Conservation (phyloP, 768 basidiomycete species). For the Kwoniella newhampshirensis region DNA sequence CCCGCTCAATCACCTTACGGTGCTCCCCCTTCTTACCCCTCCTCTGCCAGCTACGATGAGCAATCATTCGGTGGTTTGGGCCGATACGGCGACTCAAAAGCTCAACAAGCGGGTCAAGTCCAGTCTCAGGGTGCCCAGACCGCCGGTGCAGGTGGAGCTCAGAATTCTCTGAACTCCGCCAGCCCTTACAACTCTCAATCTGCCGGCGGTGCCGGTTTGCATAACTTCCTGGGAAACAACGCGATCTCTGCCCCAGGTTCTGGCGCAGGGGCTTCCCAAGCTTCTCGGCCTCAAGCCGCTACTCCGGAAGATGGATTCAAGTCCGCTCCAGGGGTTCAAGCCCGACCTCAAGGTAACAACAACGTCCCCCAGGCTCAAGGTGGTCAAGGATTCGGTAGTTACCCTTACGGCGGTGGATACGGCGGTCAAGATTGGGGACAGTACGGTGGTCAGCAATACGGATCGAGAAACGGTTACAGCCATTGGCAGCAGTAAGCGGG, state of each 20-base stretch:
- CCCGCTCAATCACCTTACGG: constrained; percentile 49
- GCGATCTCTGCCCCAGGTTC: constrained; percentile 16
- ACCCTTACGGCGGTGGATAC: constrained; percentile 43
- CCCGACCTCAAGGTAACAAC: constrained; percentile 1
- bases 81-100: constrained; percentile 41
- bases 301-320: constrained; percentile 44
- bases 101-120: constrained; percentile 9
- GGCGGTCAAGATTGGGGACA: constrained; percentile 45
- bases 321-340: constrained; percentile 15
- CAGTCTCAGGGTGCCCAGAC: constrained; percentile 15
- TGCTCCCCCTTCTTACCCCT: constrained; percentile 38
- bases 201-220: constrained; percentile 24
- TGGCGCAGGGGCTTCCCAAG: constrained; percentile 2
- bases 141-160: not conserved
- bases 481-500: constrained; percentile 45
- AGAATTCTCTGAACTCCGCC: constrained; percentile 6
- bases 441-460: constrained; percentile 32
- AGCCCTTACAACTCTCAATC: constrained; percentile 21
- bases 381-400: constrained; percentile 21
- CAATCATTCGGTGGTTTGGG: constrained; percentile 32
- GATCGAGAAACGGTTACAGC: constrained; percentile 37
- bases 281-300: constrained; percentile 24
- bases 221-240: constrained; percentile 42
- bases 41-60: constrained; percentile 37
- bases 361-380: constrained; percentile 15